phyloP scores from a whole-genome alignment of 2,329 filamentous ascomycete genomes.

The Xylaria sp. region DNA sequence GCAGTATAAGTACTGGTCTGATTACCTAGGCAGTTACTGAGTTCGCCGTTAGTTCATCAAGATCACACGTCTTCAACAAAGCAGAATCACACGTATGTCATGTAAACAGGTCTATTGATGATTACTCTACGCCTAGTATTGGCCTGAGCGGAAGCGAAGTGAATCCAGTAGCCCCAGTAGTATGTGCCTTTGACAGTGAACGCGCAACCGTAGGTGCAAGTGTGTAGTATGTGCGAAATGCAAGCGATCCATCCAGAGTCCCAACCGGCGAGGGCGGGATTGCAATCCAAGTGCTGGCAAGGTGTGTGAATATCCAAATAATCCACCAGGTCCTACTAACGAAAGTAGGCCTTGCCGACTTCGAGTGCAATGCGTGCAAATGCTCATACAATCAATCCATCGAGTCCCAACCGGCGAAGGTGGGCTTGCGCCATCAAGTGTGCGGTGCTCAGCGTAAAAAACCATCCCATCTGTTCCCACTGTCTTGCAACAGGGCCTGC shows the following conservation, averaged over 20 bases:
- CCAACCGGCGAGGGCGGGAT: slow-evolving; percentile 29
- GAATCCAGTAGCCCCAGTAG: slow-evolving; percentile 9
- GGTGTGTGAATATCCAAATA: slow-evolving; percentile 10
- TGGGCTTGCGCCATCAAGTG: slow-evolving; percentile 21
- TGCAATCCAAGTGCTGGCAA: slow-evolving; percentile 23
- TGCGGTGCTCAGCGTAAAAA: slow-evolving; percentile 11
- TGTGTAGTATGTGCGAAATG: slow-evolving; percentile 18
- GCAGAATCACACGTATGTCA: too few species aligned
- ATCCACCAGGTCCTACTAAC: slow-evolving; percentile 21
- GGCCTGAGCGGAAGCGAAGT: background rate
- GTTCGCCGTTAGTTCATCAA: too few species aligned
- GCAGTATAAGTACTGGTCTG: too few species aligned
- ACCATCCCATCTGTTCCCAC: too few species aligned
- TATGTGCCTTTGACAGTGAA: background rate
- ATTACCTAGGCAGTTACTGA: too few species aligned
- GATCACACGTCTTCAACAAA: too few species aligned
- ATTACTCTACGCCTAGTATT: background rate
- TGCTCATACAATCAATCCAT: slow-evolving; percentile 20
- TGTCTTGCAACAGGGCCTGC: too few species aligned
- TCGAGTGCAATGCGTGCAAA: slow-evolving; percentile 28
- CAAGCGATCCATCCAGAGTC: slow-evolving; percentile 18
- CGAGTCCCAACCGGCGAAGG: slow-evolving; percentile 13
- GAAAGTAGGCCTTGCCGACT: slow-evolving; percentile 23
- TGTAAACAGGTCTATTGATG: too few species aligned
- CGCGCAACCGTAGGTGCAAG: slow-evolving; percentile 21